Conservation (phyloP, 1,284 basidiomycete genomes). For the Omphalotus olearius region DNA sequence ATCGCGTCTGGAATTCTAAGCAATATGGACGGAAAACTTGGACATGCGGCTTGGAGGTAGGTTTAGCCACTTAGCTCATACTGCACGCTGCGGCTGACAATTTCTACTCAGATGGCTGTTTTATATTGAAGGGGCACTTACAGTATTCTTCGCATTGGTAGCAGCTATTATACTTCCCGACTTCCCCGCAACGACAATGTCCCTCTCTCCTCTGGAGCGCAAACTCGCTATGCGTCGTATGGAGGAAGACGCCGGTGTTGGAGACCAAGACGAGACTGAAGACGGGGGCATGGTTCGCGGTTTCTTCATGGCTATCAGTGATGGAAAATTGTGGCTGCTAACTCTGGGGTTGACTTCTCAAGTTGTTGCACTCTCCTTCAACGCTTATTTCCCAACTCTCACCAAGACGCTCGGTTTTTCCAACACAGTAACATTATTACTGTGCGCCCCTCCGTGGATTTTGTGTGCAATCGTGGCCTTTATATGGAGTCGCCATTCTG, state of each 20-base stretch:
- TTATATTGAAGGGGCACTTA: constrained; percentile 69
- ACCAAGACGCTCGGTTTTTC: constrained; percentile 66
- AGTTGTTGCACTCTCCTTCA: constrained; percentile 67
- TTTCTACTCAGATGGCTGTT: constrained; percentile 58
- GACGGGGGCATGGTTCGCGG: constrained; percentile 37
- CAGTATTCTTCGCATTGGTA: constrained; percentile 55
- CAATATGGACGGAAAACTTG: constrained; percentile 65
- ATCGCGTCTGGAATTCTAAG: constrained; percentile 65
- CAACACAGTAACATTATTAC: constrained; percentile 58
- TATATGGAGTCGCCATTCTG: constrained; percentile 54
- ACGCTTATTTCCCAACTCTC: constrained; percentile 73
- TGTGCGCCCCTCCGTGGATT: constrained; percentile 79
- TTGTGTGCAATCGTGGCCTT: constrained; percentile 59
- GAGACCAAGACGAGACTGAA: constrained; percentile 43
- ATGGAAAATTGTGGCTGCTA: constrained; percentile 74
- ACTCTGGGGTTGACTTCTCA: constrained; percentile 39
- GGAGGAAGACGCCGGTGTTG: constrained; percentile 68
- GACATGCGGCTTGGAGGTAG: constrained; percentile 67
- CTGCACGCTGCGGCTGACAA: not conserved
- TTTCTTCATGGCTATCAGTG: constrained; percentile 55
- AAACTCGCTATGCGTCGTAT: constrained; percentile 68
- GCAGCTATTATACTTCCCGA: constrained; percentile 75
- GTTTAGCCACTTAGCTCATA: constrained; percentile 11
- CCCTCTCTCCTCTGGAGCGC: constrained; percentile 60
- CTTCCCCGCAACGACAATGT: constrained; percentile 59